Evolutionary conservation across 805 yeast genomes (phyloP), one percentile per base, ranked within the genome.

Genomic region (Starmerella kuoi): DNA sequence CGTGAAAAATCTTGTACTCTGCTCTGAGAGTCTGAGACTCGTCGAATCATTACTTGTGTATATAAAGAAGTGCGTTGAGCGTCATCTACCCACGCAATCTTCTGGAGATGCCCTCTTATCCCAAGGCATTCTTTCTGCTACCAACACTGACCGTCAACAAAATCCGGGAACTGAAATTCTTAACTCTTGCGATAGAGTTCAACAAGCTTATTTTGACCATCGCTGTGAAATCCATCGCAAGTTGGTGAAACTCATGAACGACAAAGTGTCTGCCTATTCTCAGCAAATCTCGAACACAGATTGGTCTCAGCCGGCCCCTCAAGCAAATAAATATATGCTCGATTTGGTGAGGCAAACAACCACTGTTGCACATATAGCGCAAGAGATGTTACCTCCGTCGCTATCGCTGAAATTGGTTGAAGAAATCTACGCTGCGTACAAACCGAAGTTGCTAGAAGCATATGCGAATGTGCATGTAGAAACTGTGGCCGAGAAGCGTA

Each of bases 191-290:
- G 68, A 64, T n/a, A 56, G 57, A 17, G 58, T 72, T 11, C 55
- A 61, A 15, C 58, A 64, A 17, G 59, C 65, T 24, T 71, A 70
- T 54, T 65, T 63, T 35, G 80, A 75, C 42, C 88, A 80, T 50
- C 77, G 76, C 44, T 66, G 63, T 39, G 83, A 78, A 48, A 66
- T 81, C 12, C 72, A 73, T 47, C 62, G 72, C 33, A 79, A 79
- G 55, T 64, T 81, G 34, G 73, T 79, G n/a, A 68, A 77, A 2
- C 70, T 80, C 15, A 79, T 80, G 87, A 65, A 68, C 32, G 87
- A 79, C 46, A 70, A 83, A 41, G 70, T 77, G 1, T 51, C 60
- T 1, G 61, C 58, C 28, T 79, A 76, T 53, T 66, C 78, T 41
- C 53, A 57, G n/a, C 63, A 70, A 3, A 64, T 78, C 2, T 53